Evolutionary conservation across 1,284 basidiomycete genomes (phyloP).

Genomic region (Ustilago sp.): DNA sequence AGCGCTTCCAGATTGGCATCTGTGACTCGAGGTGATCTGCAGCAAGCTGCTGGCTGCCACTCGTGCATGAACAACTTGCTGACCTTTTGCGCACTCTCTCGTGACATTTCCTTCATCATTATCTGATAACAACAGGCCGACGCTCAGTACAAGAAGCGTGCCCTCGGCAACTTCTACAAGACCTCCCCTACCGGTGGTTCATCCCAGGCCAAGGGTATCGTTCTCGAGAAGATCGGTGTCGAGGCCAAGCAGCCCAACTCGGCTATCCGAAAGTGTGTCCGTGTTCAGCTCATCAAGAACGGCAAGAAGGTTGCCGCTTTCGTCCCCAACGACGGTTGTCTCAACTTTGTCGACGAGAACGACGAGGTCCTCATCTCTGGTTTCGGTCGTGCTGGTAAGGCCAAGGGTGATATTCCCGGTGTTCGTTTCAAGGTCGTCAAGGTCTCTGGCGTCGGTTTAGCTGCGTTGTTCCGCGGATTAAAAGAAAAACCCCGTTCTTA

Average conservation of each 20-base stretch:
- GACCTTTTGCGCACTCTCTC: constrained; percentile 10
- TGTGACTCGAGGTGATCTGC: background rate
- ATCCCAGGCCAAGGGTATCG: constrained; percentile 99
- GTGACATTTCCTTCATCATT: background rate
- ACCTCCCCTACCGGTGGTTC: constrained; percentile 99
- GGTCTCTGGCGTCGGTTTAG: constrained; percentile 96
- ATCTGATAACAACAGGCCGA: constrained; percentile 78
- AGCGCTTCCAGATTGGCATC: background rate
- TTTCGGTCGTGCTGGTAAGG: constrained; percentile 99
- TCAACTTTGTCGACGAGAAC: constrained; percentile 92
- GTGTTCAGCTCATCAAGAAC: constrained; percentile 99
- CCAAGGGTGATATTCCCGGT: constrained; percentile 88
- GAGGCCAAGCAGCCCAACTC: constrained; percentile 99
- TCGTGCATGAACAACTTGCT: constrained; percentile 6
- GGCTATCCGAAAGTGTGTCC: constrained; percentile 99
- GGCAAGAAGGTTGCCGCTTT: constrained; percentile 83
- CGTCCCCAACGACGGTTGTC: constrained; percentile 89
- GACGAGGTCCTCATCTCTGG: constrained; percentile 99
- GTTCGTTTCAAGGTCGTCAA: constrained; percentile 99
- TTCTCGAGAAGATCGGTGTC: constrained; percentile 94
- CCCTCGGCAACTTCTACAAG: constrained; percentile 99
- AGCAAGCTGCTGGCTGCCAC: background rate
- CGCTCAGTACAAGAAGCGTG: constrained; percentile 99
- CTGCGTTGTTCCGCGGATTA: constrained; percentile 63
- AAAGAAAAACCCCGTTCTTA: constrained; percentile 69